These are phyloP conservation scores for Backusella luteola DNA, from an alignment of 192 early-diverging fungal species.

Conservation along the genomic window DNA sequence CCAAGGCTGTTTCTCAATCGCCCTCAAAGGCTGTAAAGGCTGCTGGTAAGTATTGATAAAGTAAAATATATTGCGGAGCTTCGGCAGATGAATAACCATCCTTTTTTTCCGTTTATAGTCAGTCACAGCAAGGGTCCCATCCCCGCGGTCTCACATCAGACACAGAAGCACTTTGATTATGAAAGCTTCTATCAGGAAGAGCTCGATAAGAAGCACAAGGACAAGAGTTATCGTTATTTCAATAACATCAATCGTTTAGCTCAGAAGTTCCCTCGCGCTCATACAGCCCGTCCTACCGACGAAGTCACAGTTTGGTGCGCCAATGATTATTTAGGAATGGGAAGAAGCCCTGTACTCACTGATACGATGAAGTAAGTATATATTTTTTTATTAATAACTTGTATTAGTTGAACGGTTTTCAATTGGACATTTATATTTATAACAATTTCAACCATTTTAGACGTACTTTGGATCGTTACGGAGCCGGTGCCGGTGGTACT, in stretches of 20 bases:
- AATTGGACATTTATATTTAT: constrained; percentile 15
- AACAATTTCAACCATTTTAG: constrained; percentile 35
- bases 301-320: constrained; percentile 98
- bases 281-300: constrained; percentile 81
- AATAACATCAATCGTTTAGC: constrained; percentile 99
- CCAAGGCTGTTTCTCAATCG: constrained; percentile 10
- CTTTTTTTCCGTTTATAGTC: constrained; percentile 32
- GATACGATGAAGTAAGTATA: constrained; percentile 88
- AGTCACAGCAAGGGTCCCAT: constrained; percentile 28
- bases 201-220: constrained; percentile 93
- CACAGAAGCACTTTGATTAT: constrained; percentile 78
- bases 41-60: constrained; percentile 16
- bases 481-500: constrained; percentile 97
- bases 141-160: constrained; percentile 30
- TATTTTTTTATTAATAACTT: not conserved
- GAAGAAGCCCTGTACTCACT: constrained; percentile 80
- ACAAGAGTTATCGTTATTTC: constrained; percentile 98
- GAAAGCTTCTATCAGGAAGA: constrained; percentile 81
- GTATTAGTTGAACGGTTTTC: not conserved
- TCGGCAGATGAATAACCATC: not conserved
- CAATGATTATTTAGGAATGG: constrained; percentile 99
- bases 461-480: constrained; percentile 89
- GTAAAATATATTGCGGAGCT: not conserved
- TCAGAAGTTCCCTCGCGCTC: constrained; percentile 87
- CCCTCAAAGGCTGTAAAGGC: constrained; percentile 19